Percentiles rank a stretch among this genome's conserved stretches.
These are phyloP conservation scores for Aspergillus melleus DNA, from an alignment of 2,329 filamentous ascomycete species.

Conservation along the genomic window DNA sequence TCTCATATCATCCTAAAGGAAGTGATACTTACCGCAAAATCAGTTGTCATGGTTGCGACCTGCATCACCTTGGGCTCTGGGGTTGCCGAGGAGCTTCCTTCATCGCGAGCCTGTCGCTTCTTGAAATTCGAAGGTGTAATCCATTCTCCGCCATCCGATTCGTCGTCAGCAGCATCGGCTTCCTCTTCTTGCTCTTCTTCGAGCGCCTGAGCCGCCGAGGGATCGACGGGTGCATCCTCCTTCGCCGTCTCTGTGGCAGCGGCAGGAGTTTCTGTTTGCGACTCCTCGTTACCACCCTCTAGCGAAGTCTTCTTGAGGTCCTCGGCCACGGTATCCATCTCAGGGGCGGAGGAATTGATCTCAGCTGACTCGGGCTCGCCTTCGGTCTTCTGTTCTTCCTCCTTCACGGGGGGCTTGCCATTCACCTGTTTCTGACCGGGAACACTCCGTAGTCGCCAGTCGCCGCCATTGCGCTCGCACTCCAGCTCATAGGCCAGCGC, in stretches of 20 bases:
- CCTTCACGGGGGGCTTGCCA: slow-evolving; percentile 60
- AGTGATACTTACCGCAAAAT: slow-evolving; percentile 74
- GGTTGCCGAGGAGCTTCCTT: slow-evolving; percentile 49
- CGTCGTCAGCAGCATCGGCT: slow-evolving; percentile 38
- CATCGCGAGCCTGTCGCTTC: slow-evolving; percentile 73
- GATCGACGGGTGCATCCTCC: slow-evolving; percentile 9
- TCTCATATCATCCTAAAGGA: not conserved
- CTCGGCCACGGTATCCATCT: slow-evolving; percentile 32
- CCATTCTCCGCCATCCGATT: slow-evolving; percentile 70
- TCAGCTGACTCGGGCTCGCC: slow-evolving; percentile 27
- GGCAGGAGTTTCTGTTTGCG: slow-evolving; percentile 22
- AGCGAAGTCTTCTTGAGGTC: slow-evolving; percentile 28
- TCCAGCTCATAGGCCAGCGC: slow-evolving; percentile 94
- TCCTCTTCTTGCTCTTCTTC: slow-evolving; percentile 26
- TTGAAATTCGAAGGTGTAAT: slow-evolving; percentile 93
- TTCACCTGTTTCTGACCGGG: slow-evolving; percentile 80
- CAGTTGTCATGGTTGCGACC: slow-evolving; percentile 88
- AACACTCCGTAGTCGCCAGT: slow-evolving; percentile 76
- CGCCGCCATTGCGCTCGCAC: slow-evolving; percentile 82
- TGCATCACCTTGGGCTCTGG: slow-evolving; percentile 68
- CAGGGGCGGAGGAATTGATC: slow-evolving; percentile 16
- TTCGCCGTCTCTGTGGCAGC: slow-evolving; percentile 17
- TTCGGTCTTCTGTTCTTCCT: slow-evolving; percentile 35
- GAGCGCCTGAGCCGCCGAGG: slow-evolving; percentile 26
- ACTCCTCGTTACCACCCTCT: slow-evolving; percentile 28